Base-by-base conservation (phyloP, 225 moss, liverwort and hornwort species). In the Asterella californica region DNA sequence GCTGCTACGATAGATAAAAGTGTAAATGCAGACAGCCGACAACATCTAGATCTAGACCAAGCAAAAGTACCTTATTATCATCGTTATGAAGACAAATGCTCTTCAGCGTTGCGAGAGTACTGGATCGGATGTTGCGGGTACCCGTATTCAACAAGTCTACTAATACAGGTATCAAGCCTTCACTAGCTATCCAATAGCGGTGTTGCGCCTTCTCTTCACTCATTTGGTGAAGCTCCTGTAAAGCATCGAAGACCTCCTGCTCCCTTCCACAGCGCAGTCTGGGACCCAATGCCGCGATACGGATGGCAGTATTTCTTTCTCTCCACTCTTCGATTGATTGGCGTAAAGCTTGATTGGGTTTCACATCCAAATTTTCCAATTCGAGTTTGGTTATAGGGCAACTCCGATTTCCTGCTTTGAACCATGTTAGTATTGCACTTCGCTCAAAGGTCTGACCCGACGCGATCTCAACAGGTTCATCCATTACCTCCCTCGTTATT, bases 291-390 rank as follows among this genome's bases (percentile, higher is more conserved):
- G 90, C 91, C 42, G 91, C 89, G 18, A 97, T 97, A 2, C 91
- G 89, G 33, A 88, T 93, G 0, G 84, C 91, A 10, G 82, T 76
- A 50, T 93, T 94, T 46, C 93, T 77, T 85, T 93, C 96, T 83
- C 85, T 94, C 96, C 96, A 97, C 78, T 97, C 96, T 80, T 93
- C 90, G 63, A 97, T 93, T 6, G 93, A 92, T 57, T 97, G 93
- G 42, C 89, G 84, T 74, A 97, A 79, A 30, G 94, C 87, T 76
- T 91, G 90, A 64, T 97, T 97, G 10, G 90, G 79, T 81, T 94
- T 94, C 42, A 93, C 89, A 60, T 94, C 90, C 57, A 93, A 82
- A 78, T 78, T 91, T 34, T 88, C 90, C 54, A 97, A 87, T 14
- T 97, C 93, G 9, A 91, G 88, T 52, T 91, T 97, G 14, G 96